phyloP scores from a whole-genome alignment of 306 rosid genomes.

The Pueraria montana region DNA sequence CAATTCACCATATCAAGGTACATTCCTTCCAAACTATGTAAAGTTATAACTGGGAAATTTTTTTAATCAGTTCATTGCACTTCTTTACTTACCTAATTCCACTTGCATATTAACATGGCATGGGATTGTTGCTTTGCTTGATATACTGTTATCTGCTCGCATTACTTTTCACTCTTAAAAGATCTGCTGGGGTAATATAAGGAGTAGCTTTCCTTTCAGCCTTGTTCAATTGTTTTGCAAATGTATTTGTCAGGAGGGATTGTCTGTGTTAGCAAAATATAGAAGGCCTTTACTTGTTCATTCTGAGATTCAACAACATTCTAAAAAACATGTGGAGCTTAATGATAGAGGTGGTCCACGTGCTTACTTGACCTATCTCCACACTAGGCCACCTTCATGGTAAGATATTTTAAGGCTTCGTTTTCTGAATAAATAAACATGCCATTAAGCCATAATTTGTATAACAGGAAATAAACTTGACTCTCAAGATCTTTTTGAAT shows the following conservation, averaged over 20 bases:
- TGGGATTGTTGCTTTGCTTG: conserved; percentile 33
- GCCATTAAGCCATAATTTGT: not conserved
- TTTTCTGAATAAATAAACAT: conserved; percentile 25
- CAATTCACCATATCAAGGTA: conserved; percentile 87
- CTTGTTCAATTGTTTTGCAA: conserved; percentile 45
- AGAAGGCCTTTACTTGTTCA: conserved; percentile 90
- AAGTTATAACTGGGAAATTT: not conserved
- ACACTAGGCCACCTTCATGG: conserved; percentile 89
- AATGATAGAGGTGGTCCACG: conserved; percentile 60
- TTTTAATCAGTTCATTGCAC: conserved; percentile 11
- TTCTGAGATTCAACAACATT: conserved; percentile 74
- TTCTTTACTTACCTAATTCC: conserved; percentile 21
- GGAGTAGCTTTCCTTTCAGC: not conserved
- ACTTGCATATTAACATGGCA: conserved; percentile 2
- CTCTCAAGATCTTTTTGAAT: not conserved
- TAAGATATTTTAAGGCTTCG: conserved; percentile 52
- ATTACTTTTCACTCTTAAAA: no score
- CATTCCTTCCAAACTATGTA: not conserved
- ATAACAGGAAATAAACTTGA: not conserved
- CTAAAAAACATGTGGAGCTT: conserved; percentile 53
- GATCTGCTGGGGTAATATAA: no score
- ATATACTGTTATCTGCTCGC: no score
- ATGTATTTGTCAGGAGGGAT: conserved; percentile 76
- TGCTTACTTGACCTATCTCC: conserved; percentile 78
- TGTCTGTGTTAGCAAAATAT: conserved; percentile 83